Conservation (phyloP, 78 protist species). For the Guillardia theta region DNA sequence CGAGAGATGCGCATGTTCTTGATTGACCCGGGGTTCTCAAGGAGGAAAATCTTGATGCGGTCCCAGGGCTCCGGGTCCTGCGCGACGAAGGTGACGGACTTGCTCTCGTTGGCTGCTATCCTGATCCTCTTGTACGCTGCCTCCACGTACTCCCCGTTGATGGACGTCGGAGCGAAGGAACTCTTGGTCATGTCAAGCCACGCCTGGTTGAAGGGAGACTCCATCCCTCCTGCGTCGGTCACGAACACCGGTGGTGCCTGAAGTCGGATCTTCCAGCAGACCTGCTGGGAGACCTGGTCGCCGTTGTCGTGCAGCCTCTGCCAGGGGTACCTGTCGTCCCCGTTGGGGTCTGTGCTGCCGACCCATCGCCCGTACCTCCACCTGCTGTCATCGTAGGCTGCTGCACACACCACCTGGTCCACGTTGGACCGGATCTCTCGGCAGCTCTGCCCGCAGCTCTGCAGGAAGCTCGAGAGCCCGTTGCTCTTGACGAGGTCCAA, state of each 20-base stretch:
- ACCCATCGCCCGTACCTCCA: neutral
- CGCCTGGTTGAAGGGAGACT: neutral
- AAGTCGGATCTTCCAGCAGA: neutral
- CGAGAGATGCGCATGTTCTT: neutral
- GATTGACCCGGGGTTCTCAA: neutral
- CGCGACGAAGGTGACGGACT: neutral
- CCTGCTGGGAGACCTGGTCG: neutral
- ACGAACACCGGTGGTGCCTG: neutral
- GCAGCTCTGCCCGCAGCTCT: too few relatives aligned
- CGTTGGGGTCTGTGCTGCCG: neutral
- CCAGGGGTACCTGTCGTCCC: neutral
- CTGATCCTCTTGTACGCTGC: neutral
- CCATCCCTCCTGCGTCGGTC: neutral
- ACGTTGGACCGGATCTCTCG: neutral
- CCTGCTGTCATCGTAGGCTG: neutral
- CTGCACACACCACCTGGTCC: neutral
- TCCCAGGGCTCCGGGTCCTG: slow-evolving; percentile 18
- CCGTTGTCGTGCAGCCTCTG: neutral
- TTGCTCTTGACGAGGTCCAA: too few relatives aligned
- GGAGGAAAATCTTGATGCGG: neutral
- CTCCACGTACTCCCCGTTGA: too few relatives aligned
- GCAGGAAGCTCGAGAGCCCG: neutral
- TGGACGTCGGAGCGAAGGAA: too few relatives aligned
- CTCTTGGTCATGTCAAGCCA: neutral
- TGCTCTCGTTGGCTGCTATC: neutral